Percentiles rank a stretch among this genome's conserved stretches.
These are phyloP conservation scores for Penicillium verhagenii DNA, from an alignment of 495 filamentous ascomycete species.

Conservation along the genomic window DNA sequence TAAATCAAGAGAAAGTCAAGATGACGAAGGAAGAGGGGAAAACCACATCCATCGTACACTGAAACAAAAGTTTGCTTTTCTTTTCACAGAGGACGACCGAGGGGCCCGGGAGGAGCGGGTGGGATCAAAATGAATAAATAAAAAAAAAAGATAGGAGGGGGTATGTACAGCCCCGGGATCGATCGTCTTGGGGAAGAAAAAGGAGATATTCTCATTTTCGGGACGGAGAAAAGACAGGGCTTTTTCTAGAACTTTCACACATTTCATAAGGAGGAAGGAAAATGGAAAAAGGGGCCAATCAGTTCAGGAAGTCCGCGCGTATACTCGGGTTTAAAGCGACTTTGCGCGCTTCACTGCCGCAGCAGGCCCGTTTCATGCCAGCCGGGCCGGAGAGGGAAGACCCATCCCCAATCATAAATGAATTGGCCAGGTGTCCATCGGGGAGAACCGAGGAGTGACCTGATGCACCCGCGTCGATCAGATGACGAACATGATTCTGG, in stretches of 20 bases:
- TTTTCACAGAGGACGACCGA: slow-evolving; percentile 17
- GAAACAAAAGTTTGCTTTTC: neutral
- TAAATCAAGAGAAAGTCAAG: slow-evolving; percentile 14
- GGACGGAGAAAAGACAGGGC: slow-evolving; percentile 10
- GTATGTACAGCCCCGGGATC: neutral
- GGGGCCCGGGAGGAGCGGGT: slow-evolving; percentile 5
- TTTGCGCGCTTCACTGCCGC: slow-evolving; percentile 44
- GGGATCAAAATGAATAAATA: slow-evolving; percentile 12
- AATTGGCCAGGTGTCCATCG: slow-evolving; percentile 39
- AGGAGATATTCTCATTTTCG: neutral
- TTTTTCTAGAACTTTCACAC: slow-evolving; percentile 17
- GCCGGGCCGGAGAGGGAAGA: slow-evolving; percentile 36
- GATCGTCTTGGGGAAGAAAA: slow-evolving; percentile 2
- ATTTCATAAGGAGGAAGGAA: slow-evolving; percentile 21
- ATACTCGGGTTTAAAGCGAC: slow-evolving; percentile 38
- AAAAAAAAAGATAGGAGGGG: slow-evolving; percentile 8
- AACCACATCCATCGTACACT: slow-evolving; percentile 42
- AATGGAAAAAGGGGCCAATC: slow-evolving; percentile 13
- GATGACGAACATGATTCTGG: slow-evolving; percentile 71
- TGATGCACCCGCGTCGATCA: slow-evolving; percentile 36
- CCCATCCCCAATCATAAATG: slow-evolving; percentile 30
- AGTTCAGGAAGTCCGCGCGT: slow-evolving; percentile 38
- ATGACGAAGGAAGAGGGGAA: slow-evolving; percentile 15
- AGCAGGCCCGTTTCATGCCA: slow-evolving; percentile 50
- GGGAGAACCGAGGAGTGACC: slow-evolving; percentile 35